A percentile compares a stretch with the other conserved stretches of the same genome.
phyloP scores from a whole-genome alignment of 352 stramenopile species.

The Pythium apleroticum region DNA sequence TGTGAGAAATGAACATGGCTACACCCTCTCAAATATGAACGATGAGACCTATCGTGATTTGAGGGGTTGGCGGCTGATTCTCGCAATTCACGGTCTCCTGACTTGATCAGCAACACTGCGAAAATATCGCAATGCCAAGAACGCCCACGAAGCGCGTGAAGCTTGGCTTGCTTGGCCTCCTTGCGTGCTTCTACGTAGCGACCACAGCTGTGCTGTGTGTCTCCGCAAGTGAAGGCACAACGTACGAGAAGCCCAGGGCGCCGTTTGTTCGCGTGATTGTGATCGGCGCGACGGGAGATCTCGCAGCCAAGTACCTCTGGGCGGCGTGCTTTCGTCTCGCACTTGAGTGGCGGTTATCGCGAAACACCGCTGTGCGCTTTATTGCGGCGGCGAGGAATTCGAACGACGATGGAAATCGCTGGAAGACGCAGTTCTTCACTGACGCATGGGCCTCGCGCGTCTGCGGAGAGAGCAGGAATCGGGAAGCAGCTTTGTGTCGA shows the following conservation, averaged over 20 bases:
- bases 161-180: background rate
- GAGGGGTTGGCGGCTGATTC: background rate
- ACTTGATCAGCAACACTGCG: background rate
- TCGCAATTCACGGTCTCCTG: background rate
- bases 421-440: constrained; percentile 41
- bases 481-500: constrained; percentile 21
- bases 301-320: constrained; percentile 86
- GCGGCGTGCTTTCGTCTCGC: constrained; percentile 64
- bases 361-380: constrained; percentile 30
- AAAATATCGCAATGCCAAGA: background rate
- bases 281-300: constrained; percentile 70
- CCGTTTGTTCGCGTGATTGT: constrained; percentile 48
- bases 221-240: background rate
- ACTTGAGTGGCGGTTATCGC: constrained; percentile 24
- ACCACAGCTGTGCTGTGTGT: background rate
- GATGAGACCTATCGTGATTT: background rate
- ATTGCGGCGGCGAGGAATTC: constrained; percentile 46
- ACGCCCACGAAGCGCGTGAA: background rate
- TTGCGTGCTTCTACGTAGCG: background rate
- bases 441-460: constrained; percentile 30
- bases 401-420: constrained; percentile 27
- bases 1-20: constrained; percentile 24
- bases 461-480: constrained; percentile 25
- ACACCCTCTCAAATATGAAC: background rate
- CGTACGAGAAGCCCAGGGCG: background rate